These are phyloP conservation scores for Aureobasidium mangrovei DNA, from an alignment of 2,329 filamentous ascomycete genomes.

Conservation along the genomic window DNA sequence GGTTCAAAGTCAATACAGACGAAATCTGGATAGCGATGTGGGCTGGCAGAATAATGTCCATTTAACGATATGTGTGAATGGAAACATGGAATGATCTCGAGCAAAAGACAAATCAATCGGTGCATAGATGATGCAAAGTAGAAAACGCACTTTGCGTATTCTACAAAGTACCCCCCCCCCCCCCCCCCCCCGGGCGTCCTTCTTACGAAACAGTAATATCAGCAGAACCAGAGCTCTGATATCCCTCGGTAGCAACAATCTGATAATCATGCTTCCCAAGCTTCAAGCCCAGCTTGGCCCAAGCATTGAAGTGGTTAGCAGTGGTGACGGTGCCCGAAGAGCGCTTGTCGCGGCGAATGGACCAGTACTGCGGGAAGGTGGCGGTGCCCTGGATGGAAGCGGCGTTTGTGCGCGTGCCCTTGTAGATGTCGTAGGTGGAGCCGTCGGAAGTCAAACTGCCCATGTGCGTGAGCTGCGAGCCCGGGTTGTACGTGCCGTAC, in stretches of 20 bases:
- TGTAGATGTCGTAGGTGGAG: conserved; percentile 45
- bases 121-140: no score
- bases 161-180: no score
- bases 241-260: conserved; percentile 42
- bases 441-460: conserved; percentile 46
- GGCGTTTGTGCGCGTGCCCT: conserved; percentile 35
- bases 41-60: no score
- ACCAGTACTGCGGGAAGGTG: conserved; percentile 49
- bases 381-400: conserved; percentile 46
- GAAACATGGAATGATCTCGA: no score
- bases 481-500: conserved; percentile 42
- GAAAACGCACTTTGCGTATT: no score
- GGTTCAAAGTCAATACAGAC: no score
- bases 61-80: no score
- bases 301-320: conserved; percentile 46
- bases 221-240: conserved; percentile 30
- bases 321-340: conserved; percentile 43
- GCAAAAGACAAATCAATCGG: no score
- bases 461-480: conserved; percentile 35
- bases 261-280: conserved; percentile 43
- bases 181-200: not conserved
- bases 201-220: conserved; percentile 8
- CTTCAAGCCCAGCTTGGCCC: conserved; percentile 41
- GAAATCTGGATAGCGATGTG: no score
- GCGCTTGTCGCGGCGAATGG: conserved; percentile 42